A percentile compares a stretch with the other conserved stretches of the same genome.
phyloP scores from a whole-genome alignment of 305 asterid genomes.

The Ilex paraguariensis region DNA sequence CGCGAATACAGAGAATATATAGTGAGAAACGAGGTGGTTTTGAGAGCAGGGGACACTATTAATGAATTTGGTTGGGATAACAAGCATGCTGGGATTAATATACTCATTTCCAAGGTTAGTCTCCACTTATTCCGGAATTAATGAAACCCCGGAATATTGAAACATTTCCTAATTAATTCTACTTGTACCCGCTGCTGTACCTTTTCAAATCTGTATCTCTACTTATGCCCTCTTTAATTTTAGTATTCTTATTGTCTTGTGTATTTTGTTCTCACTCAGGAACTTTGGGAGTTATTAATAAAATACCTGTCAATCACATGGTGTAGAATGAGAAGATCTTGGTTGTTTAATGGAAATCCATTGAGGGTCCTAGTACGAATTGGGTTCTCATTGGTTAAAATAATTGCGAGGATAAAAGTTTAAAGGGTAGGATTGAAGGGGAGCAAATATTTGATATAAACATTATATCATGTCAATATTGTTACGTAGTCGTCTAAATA shows the following conservation, averaged over 20 bases:
- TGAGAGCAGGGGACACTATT: constrained; percentile 78
- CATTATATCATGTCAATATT: no score
- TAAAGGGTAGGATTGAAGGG: no score
- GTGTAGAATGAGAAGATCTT: no score
- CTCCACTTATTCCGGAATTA: constrained; percentile 1
- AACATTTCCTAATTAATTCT: constrained; percentile 7
- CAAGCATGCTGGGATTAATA: constrained; percentile 87
- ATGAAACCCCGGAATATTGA: constrained; percentile 3
- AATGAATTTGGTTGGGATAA: constrained; percentile 95
- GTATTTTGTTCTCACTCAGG: no score
- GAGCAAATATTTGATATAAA: not conserved
- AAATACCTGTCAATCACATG: no score
- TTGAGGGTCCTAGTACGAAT: no score
- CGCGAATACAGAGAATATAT: constrained; percentile 68
- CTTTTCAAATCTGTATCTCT: constrained; percentile 18
- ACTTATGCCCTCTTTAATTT: constrained; percentile 11
- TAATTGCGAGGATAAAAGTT: no score
- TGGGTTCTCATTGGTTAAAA: no score
- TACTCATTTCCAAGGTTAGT: constrained; percentile 77
- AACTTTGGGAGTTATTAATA: no score
- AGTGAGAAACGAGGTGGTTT: constrained; percentile 58
- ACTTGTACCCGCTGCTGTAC: constrained; percentile 6
- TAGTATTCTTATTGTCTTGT: constrained; percentile 1
- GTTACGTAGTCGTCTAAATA: no score
- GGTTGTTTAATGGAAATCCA: no score